phyloP scores from a whole-genome alignment of 2,329 filamentous ascomycete genomes.

The Didymella glomerata region DNA sequence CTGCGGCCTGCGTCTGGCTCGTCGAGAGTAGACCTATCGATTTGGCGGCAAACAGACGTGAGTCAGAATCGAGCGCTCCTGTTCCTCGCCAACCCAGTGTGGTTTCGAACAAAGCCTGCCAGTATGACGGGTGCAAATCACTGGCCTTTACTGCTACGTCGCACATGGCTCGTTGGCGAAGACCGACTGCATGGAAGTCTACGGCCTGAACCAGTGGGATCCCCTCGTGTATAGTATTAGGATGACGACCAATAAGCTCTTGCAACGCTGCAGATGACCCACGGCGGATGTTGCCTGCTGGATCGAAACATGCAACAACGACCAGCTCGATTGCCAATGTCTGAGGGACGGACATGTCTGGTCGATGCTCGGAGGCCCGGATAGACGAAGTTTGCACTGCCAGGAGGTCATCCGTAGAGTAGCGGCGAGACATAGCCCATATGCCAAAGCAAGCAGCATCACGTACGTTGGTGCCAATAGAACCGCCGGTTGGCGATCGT shows the following conservation, averaged over 20 bases:
- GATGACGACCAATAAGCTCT: slow-evolving; percentile 91
- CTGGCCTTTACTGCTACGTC: slow-evolving; percentile 77
- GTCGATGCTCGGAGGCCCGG: slow-evolving; percentile 55
- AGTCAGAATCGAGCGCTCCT: slow-evolving; percentile 77
- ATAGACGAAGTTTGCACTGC: slow-evolving; percentile 61
- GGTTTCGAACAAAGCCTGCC: slow-evolving; percentile 72
- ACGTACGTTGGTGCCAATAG: slow-evolving; percentile 86
- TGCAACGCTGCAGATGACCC: slow-evolving; percentile 93
- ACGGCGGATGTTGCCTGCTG: slow-evolving; percentile 90
- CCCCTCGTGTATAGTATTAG: slow-evolving; percentile 80
- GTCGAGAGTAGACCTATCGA: slow-evolving; percentile 70
- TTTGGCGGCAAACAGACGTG: slow-evolving; percentile 74
- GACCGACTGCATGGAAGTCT: slow-evolving; percentile 91
- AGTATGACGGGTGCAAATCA: slow-evolving; percentile 69
- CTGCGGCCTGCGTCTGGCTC: slow-evolving; percentile 49
- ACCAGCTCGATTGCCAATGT: slow-evolving; percentile 82
- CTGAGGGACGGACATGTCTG: slow-evolving; percentile 67
- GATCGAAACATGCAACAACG: slow-evolving; percentile 82
- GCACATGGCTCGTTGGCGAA: slow-evolving; percentile 81
- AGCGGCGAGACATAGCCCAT: slow-evolving; percentile 89
- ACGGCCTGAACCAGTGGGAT: slow-evolving; percentile 88
- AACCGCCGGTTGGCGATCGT: slow-evolving; percentile 81
- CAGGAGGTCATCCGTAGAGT: slow-evolving; percentile 79
- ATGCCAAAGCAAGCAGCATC: slow-evolving; percentile 97
- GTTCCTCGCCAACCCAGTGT: slow-evolving; percentile 87